A percentile compares a stretch with the other conserved stretches of the same genome.
These are phyloP conservation scores for Penicillium paxilli DNA, from an alignment of 495 filamentous ascomycete species.

Conservation along the genomic window DNA sequence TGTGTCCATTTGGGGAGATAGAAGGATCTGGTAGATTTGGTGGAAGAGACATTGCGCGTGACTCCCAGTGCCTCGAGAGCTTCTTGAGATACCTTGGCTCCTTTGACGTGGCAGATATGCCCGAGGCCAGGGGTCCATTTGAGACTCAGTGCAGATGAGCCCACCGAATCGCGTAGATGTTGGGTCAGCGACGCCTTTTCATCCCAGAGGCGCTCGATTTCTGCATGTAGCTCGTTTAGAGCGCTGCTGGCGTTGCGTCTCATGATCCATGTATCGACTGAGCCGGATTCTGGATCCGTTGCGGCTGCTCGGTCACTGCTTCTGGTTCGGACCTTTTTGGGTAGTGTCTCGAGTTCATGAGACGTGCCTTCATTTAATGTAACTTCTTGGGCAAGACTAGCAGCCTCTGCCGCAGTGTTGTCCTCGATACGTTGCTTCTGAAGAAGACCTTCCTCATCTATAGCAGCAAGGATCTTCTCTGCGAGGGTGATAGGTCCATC, in stretches of 20 bases:
- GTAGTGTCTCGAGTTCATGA: constrained; percentile 44
- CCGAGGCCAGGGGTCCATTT: constrained; percentile 82
- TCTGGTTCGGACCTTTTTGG: constrained; percentile 44
- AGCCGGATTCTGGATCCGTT: constrained; percentile 30
- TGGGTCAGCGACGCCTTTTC: constrained; percentile 61
- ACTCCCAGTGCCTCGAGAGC: constrained; percentile 42
- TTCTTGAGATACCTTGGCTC: constrained; percentile 61
- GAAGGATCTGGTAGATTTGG: constrained; percentile 82
- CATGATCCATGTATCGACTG: constrained; percentile 82
- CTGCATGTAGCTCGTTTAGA: constrained; percentile 64
- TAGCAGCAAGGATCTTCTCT: constrained; percentile 66
- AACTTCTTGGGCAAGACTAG: constrained; percentile 67
- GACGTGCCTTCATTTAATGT: constrained; percentile 57
- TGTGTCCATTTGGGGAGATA: constrained; percentile 81
- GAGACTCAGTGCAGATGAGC: constrained; percentile 66
- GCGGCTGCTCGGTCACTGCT: constrained; percentile 22
- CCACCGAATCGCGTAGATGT: constrained; percentile 55
- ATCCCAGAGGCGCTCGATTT: constrained; percentile 55
- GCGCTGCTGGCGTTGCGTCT: constrained; percentile 64
- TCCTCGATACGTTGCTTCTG: constrained; percentile 77
- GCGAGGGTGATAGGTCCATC: constrained; percentile 69
- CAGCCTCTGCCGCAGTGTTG: constrained; percentile 64
- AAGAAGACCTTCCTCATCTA: constrained; percentile 90
- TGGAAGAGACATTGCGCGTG: constrained; percentile 67
- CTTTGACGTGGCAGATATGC: constrained; percentile 88